A percentile compares a stretch with the other conserved stretches of the same genome.
Evolutionary conservation across 129 eudicot genomes (phyloP).

Genomic region (Flaveria brownii): DNA sequence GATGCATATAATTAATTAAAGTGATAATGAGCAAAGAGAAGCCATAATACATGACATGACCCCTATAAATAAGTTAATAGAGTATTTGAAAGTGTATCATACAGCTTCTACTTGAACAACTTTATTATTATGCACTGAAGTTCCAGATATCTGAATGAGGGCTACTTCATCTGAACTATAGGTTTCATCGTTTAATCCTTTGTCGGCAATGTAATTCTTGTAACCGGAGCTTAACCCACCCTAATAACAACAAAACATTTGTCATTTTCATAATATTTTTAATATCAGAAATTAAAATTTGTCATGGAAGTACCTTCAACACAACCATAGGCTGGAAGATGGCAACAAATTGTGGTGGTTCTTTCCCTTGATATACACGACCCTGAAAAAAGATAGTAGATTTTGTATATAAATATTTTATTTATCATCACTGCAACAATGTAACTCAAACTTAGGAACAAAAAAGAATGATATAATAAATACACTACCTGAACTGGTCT

Average conservation of each 20-base stretch:
- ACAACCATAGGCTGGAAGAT: constrained; percentile 96
- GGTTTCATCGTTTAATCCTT: constrained; percentile 96
- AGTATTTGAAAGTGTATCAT: constrained; percentile 27
- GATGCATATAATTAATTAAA: background rate
- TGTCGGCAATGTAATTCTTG: constrained; percentile 87
- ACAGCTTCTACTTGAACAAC: constrained; percentile 95
- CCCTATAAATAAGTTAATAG: background rate
- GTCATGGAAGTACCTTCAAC: constrained; percentile 66
- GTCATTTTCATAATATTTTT: constrained; percentile 7
- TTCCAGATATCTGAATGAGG: constrained; percentile 84
- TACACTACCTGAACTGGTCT: constrained; percentile 72
- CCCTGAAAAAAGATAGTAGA: constrained; percentile 50
- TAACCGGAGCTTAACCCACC: constrained; percentile 96
- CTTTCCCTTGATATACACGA: constrained; percentile 92
- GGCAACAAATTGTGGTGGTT: constrained; percentile 96
- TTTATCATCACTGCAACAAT: constrained; percentile 3
- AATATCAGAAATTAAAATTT: constrained; percentile 11
- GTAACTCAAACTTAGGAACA: background rate
- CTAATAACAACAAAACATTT: constrained; percentile 38
- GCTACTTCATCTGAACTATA: constrained; percentile 81
- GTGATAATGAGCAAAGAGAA: background rate
- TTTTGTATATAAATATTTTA: background rate
- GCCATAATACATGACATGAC: background rate
- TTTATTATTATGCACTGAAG: constrained; percentile 85
- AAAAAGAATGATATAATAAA: background rate